Evolutionary conservation across 106 monocot genomes (phyloP).

Genomic region (Iris macrosiphon): DNA sequence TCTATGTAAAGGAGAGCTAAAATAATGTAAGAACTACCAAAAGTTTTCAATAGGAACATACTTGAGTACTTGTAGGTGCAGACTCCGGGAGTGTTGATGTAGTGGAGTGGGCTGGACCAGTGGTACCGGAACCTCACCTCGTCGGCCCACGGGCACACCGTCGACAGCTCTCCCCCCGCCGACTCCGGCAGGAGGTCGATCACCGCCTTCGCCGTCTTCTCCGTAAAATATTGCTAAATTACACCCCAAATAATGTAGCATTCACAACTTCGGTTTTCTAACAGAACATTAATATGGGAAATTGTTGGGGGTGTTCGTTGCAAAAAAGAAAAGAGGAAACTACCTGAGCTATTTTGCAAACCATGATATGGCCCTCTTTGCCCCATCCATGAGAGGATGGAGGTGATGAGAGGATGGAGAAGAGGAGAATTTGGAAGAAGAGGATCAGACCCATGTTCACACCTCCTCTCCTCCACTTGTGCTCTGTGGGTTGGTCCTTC

Average conservation of each 20-base stretch:
- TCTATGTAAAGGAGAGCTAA: neutral
- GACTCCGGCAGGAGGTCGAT: constrained; percentile 49
- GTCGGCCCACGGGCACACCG: constrained; percentile 83
- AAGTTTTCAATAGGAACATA: constrained; percentile 8
- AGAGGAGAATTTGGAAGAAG: constrained; percentile 6
- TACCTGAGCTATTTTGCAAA: constrained; percentile 82
- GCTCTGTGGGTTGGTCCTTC: too few species aligned
- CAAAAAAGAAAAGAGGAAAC: too few species aligned
- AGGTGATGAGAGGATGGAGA: constrained; percentile 4
- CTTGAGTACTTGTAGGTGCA: constrained; percentile 82
- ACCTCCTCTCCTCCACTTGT: neutral
- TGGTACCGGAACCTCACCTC: constrained; percentile 49
- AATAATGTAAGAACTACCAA: neutral
- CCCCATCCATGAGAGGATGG: constrained; percentile 48
- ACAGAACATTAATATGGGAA: neutral
- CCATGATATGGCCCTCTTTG: constrained; percentile 69
- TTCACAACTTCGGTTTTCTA: too few species aligned
- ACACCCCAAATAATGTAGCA: too few species aligned
- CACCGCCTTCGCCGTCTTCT: constrained; percentile 40
- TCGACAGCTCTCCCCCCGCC: constrained; percentile 60
- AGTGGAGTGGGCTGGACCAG: constrained; percentile 84
- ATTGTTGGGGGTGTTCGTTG: neutral
- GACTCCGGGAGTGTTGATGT: constrained; percentile 69
- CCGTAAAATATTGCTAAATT: constrained; percentile 45
- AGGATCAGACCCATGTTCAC: constrained; percentile 12